A percentile compares a stretch with the other conserved stretches of the same genome.
Conservation (phyloP, 2,329 filamentous ascomycete species). For the Venturia asperata region DNA sequence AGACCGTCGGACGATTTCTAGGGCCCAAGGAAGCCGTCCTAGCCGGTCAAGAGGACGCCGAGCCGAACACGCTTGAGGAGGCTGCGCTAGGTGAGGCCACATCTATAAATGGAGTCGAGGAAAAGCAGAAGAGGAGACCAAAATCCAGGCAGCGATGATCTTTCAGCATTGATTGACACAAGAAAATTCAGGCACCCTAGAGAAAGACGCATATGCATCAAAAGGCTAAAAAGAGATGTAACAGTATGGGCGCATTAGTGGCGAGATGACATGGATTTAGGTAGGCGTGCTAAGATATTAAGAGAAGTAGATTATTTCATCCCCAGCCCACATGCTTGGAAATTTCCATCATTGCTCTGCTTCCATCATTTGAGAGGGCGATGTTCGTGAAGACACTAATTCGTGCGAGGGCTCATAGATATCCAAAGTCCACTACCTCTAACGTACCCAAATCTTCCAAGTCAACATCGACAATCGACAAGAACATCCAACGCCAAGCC, state of each 20-base stretch:
- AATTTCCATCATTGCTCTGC: neutral
- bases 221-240: neutral
- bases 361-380: neutral
- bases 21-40: slow-evolving; percentile 25
- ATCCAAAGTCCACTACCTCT: too few species aligned
- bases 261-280: neutral
- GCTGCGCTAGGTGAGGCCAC: slow-evolving; percentile 35
- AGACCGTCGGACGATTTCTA: slow-evolving; percentile 38
- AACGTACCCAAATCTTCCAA: too few species aligned
- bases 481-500: too few species aligned
- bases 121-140: slow-evolving; percentile 32
- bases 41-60: slow-evolving; percentile 34
- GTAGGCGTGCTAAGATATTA: slow-evolving; percentile 4
- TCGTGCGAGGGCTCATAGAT: too few species aligned
- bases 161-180: neutral
- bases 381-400: neutral
- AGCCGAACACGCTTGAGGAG: slow-evolving; percentile 26
- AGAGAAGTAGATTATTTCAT: neutral
- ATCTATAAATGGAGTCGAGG: slow-evolving; percentile 39
- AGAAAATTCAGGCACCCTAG: neutral
- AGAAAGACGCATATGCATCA: neutral
- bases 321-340: neutral
- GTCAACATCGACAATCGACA: too few species aligned
- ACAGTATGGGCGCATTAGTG: neutral
- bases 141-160: slow-evolving; percentile 16